phyloP scores from a whole-genome alignment of 306 rosid species.

The Begonia loranthoides region DNA sequence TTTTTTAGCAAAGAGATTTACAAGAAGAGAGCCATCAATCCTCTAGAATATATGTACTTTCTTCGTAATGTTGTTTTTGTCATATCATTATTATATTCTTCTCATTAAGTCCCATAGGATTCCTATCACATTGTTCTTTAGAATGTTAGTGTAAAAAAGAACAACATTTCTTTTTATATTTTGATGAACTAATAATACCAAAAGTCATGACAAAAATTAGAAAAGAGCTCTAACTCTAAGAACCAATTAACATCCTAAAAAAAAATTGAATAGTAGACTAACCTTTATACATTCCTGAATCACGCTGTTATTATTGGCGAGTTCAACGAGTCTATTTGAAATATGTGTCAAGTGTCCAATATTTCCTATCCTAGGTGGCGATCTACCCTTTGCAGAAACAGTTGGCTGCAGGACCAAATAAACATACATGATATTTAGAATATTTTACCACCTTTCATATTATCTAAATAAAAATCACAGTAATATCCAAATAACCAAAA shows the following conservation, averaged over 20 bases:
- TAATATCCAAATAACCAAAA: slow-evolving; percentile 7
- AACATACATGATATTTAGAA: slow-evolving; percentile 9
- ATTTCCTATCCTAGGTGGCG: slow-evolving; percentile 70
- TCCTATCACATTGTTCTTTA: too few relatives aligned
- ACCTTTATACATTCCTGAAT: slow-evolving; percentile 74
- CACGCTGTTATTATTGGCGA: slow-evolving; percentile 49
- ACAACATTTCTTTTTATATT: too few relatives aligned
- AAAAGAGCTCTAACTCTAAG: not conserved
- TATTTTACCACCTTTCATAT: not conserved
- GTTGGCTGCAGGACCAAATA: slow-evolving; percentile 60
- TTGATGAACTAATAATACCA: too few relatives aligned
- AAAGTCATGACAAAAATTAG: not conserved
- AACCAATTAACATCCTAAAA: too few relatives aligned
- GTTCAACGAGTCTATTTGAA: slow-evolving; percentile 75
- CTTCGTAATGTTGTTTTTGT: too few relatives aligned
- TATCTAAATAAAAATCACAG: slow-evolving; percentile 3
- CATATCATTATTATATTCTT: too few relatives aligned
- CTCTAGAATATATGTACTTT: too few relatives aligned
- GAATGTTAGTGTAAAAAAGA: too few relatives aligned
- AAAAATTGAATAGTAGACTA: not conserved
- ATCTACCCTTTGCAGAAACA: slow-evolving; percentile 50
- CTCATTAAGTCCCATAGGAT: too few relatives aligned
- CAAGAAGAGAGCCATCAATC: too few relatives aligned
- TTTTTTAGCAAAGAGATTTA: too few relatives aligned
- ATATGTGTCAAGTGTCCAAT: slow-evolving; percentile 91